Evolutionary conservation across 2,329 filamentous ascomycete genomes (phyloP), one percentile per base, ranked within the genome.

Genomic region (Teratosphaeriaceae sp.): DNA sequence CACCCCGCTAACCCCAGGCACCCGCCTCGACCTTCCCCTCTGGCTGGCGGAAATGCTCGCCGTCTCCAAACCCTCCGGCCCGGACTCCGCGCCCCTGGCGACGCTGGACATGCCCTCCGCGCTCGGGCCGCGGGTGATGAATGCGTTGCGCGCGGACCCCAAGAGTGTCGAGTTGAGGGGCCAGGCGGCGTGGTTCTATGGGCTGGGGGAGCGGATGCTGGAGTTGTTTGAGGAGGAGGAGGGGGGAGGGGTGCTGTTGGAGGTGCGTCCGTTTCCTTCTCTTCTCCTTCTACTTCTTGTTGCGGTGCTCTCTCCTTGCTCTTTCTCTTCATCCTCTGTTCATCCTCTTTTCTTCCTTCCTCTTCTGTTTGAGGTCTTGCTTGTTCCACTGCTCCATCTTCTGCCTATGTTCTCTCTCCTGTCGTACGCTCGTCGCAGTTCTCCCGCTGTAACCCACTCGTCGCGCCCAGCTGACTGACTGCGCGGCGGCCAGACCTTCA

Each of bases 1-100:
- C 35, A 74, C 74, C 52, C 74, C 77, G 57, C 82, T 97, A 56
- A 92, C 90, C 64, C 68, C 82, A 42, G 85, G 86, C 47, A 90
- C 88, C 1, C 80, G 82, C 33, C 74, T 97, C 36, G 78, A 84
- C 48, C 80, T 97, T 1, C 92, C 92, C 2, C 75, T 97, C 52
- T 98, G 92, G 92, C 80, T 98, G 11, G 88, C 85, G 53, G 87
- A 95, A 65, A 90, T 96, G 78, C 84, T 98, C 40, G 86, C 87
- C 22, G 77, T 94, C 5, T 60, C 68, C 26, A 65, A 68, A 20
- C 66, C 67, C 16, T 55, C 69, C 31, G 69, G 67, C 9, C 46
- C 50, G 13, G 40, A 44, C 1, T 67, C 66, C 11, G 64, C 64
- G 38, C 78, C 84, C 5, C 79, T 88, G 19, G 77, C 92, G 3